Evolutionary conservation across 805 yeast genomes (phyloP).

Genomic region (Teunomyces pallodes): DNA sequence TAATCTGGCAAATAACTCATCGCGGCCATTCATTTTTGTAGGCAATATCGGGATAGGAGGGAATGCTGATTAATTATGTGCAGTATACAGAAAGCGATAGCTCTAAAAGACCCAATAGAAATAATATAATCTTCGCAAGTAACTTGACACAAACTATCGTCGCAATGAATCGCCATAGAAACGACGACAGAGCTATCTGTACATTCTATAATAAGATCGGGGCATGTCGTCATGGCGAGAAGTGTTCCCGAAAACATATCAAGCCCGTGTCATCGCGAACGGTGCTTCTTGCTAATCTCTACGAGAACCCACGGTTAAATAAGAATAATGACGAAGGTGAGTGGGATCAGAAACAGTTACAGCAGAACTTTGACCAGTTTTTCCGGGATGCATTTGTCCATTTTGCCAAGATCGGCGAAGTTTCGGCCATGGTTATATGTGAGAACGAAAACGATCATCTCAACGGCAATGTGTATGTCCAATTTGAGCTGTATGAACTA

Average conservation of each 20-base stretch:
- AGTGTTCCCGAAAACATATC: constrained; percentile 72
- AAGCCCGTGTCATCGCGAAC: constrained; percentile 66
- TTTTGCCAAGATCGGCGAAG: constrained; percentile 45
- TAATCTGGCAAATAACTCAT: too few relatives aligned
- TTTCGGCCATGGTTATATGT: constrained; percentile 69
- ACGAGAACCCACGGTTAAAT: constrained; percentile 55
- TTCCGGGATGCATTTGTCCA: constrained; percentile 72
- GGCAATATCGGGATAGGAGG: too few relatives aligned
- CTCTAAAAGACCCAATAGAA: too few relatives aligned
- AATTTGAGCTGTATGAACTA: constrained; percentile 50
- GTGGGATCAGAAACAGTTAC: constrained; percentile 35
- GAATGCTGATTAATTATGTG: too few relatives aligned
- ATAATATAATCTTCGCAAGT: too few relatives aligned
- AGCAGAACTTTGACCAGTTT: constrained; percentile 55
- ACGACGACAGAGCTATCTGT: constrained; percentile 24
- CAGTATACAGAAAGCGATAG: too few relatives aligned
- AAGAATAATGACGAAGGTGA: constrained; percentile 29
- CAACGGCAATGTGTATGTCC: constrained; percentile 80
- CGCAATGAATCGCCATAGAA: constrained; percentile 1
- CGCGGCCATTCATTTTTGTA: too few relatives aligned
- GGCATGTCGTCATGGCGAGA: constrained; percentile 90
- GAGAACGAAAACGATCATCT: constrained; percentile 82
- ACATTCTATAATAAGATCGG: constrained; percentile 80
- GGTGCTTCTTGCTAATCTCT: constrained; percentile 61
- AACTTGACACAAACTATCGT: background rate